phyloP scores from a whole-genome alignment of 352 stramenopile species.

The Hyaloperonospora arabidopsidis region DNA sequence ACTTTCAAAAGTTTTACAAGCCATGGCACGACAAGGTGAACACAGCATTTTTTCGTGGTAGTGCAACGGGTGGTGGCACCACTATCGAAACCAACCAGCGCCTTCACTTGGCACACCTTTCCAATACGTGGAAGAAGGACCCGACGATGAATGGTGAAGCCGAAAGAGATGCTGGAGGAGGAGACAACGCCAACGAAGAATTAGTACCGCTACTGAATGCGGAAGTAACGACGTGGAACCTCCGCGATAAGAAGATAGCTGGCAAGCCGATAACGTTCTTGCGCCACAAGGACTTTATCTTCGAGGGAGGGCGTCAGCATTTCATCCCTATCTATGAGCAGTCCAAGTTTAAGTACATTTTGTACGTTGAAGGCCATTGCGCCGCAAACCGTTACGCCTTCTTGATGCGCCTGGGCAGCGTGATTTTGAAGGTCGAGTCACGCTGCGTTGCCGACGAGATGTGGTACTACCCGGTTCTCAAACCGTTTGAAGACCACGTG shows the following conservation, averaged over 20 bases:
- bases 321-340: conserved; percentile 99
- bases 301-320: conserved; percentile 89
- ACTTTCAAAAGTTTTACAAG: conserved; percentile 95
- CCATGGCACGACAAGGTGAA: conserved; percentile 94
- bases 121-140: conserved; percentile 90
- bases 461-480: conserved; percentile 95
- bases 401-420: conserved; percentile 95
- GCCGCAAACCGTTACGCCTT: conserved; percentile 97
- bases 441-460: conserved; percentile 94
- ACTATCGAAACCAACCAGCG: conserved; percentile 96
- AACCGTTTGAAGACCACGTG: conserved; percentile 96
- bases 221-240: conserved; percentile 94
- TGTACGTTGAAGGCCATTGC: conserved; percentile 96
- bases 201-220: conserved; percentile 91
- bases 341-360: conserved; percentile 94
- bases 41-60: conserved; percentile 97
- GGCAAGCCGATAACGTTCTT: conserved; percentile 93
- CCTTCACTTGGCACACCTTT: conserved; percentile 88
- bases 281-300: conserved; percentile 65
- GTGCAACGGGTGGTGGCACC: conserved; percentile 91
- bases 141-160: conserved; percentile 70
- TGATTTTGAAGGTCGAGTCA: conserved; percentile 95
- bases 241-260: conserved; percentile 95
- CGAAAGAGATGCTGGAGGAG: conserved; percentile 9
- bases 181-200: conserved; percentile 18